Conservation (phyloP, 495 filamentous ascomycete species). For the Lasiosphaeria ovina region DNA sequence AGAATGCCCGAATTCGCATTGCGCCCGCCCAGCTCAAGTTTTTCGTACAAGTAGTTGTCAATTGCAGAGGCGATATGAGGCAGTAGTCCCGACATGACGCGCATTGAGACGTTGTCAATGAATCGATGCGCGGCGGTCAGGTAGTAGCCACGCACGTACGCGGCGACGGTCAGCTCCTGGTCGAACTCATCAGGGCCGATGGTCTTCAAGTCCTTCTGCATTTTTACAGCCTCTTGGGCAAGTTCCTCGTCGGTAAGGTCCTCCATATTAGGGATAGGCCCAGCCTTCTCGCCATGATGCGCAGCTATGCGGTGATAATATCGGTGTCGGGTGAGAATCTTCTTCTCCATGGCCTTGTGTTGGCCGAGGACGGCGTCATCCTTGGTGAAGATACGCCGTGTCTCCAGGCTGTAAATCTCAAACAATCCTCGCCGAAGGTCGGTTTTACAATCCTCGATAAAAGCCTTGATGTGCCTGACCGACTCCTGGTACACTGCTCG, state of each 20-base stretch:
- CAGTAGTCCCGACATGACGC: slow-evolving; percentile 47
- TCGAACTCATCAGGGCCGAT: slow-evolving; percentile 46
- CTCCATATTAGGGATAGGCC: slow-evolving; percentile 34
- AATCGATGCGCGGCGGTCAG: slow-evolving; percentile 49
- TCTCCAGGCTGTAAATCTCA: slow-evolving; percentile 38
- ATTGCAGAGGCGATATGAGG: slow-evolving; percentile 32
- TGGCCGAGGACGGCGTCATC: slow-evolving; percentile 38
- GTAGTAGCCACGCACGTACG: slow-evolving; percentile 54
- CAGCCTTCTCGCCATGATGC: slow-evolving; percentile 25
- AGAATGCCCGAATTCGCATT: slow-evolving; percentile 29
- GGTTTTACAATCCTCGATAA: slow-evolving; percentile 30
- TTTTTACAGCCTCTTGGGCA: slow-evolving; percentile 19
- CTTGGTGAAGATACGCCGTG: slow-evolving; percentile 41
- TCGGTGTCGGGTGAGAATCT: slow-evolving; percentile 35
- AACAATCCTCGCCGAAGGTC: slow-evolving; percentile 29
- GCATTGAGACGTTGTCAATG: slow-evolving; percentile 46
- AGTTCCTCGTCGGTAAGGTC: slow-evolving; percentile 43
- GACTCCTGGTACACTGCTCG: slow-evolving; percentile 41
- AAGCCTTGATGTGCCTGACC: slow-evolving; percentile 29
- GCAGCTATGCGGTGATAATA: slow-evolving; percentile 33
- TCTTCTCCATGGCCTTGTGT: slow-evolving; percentile 36
- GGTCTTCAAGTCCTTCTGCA: slow-evolving; percentile 30
- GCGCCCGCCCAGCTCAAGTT: slow-evolving; percentile 37
- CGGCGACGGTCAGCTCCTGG: slow-evolving; percentile 45
- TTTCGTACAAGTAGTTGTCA: slow-evolving; percentile 37